Evolutionary conservation across 2,329 filamentous ascomycete genomes (phyloP).

Genomic region (Bipolaris sorokiniana): DNA sequence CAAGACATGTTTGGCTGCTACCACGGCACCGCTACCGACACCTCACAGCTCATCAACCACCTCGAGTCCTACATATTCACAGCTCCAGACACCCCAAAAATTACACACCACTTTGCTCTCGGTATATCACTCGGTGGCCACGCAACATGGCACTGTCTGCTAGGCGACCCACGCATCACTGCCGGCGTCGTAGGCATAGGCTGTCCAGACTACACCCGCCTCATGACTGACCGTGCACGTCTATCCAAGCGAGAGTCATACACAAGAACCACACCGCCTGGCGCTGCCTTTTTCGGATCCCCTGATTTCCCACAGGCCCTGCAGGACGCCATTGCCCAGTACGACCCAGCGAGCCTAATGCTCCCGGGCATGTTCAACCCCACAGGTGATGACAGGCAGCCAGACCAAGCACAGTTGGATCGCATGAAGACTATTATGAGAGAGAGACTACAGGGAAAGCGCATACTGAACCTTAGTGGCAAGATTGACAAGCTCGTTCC

Average conservation of each 20-base stretch:
- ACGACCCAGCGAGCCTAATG: conserved; percentile 78
- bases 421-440: conserved; percentile 43
- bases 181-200: conserved; percentile 82
- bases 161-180: conserved; percentile 79
- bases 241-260: conserved; percentile 70
- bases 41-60: conserved; percentile 75
- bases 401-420: conserved; percentile 44
- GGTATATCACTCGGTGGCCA: conserved; percentile 90
- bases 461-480: conserved; percentile 53
- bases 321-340: conserved; percentile 65
- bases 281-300: conserved; percentile 74
- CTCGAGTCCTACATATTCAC: conserved; percentile 76
- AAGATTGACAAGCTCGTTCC: conserved; percentile 79
- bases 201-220: conserved; percentile 82
- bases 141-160: conserved; percentile 80
- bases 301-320: conserved; percentile 76
- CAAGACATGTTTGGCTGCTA: conserved; percentile 89
- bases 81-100: conserved; percentile 48
- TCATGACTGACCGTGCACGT: conserved; percentile 80
- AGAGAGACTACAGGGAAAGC: conserved; percentile 55
- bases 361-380: conserved; percentile 54
- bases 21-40: conserved; percentile 75
- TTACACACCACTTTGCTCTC: conserved; percentile 72
- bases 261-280: conserved; percentile 61
- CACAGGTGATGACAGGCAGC: conserved; percentile 32